A percentile compares a stretch with the other conserved stretches of the same genome.
phyloP scores from a whole-genome alignment of 75 land plant species.

The Pseudotsuga menziesii region DNA sequence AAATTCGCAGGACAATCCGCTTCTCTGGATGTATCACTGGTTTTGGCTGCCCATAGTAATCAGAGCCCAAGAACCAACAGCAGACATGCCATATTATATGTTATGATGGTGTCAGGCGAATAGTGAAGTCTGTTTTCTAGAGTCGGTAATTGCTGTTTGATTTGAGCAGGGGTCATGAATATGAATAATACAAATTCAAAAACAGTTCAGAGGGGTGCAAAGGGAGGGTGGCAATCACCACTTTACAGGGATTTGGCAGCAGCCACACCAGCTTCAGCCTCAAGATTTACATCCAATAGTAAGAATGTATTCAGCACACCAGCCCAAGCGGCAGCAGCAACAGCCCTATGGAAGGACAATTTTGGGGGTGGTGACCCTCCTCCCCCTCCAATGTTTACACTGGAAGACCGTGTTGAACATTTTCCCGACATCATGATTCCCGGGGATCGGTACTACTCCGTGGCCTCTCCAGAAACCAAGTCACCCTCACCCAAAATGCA shows the following conservation, averaged over 20 bases:
- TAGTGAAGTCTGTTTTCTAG: no score
- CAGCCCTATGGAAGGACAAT: constrained; percentile 62
- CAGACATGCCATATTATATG: no score
- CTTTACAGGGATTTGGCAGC: constrained; percentile 77
- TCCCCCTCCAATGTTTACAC: constrained; percentile 82
- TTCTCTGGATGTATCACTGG: no score
- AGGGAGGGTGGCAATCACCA: constrained; percentile 46
- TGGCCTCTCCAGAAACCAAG: constrained; percentile 25
- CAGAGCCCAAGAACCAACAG: no score
- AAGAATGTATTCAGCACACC: constrained; percentile 38
- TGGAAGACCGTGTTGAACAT: constrained; percentile 75
- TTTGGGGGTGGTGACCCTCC: constrained; percentile 60
- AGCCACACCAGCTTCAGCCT: constrained; percentile 52
- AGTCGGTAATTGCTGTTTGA: no score
- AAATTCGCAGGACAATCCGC: no score
- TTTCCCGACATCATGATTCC: constrained; percentile 31
- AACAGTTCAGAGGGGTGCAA: no score
- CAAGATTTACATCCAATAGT: constrained; percentile 17
- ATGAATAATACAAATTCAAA: no score
- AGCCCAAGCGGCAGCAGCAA: constrained; percentile 62
- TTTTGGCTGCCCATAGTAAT: no score
- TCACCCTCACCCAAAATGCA: constrained; percentile 1
- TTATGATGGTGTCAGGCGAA: no score
- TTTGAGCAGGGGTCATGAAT: no score
- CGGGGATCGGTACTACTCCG: constrained; percentile 20